These are phyloP conservation scores for Neodidymelliopsis sp. DNA, from an alignment of 2,329 filamentous ascomycete species.

Conservation along the genomic window DNA sequence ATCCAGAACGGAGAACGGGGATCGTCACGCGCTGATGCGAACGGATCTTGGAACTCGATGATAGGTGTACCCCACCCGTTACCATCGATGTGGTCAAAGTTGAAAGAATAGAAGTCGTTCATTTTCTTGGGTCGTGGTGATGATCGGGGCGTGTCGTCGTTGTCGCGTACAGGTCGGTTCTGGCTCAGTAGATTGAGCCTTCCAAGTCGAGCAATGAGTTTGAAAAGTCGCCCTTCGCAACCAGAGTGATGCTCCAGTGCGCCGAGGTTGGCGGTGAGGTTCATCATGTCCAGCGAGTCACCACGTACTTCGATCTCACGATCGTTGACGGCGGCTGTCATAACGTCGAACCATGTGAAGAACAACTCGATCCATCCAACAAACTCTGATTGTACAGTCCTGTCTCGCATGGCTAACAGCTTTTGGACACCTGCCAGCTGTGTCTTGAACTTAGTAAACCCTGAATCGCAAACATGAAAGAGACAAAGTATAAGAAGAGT, in stretches of 20 bases:
- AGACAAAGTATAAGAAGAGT: slow-evolving; percentile 88
- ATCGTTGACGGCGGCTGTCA: slow-evolving; percentile 91
- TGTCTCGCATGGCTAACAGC: slow-evolving; percentile 78
- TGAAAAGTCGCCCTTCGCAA: slow-evolving; percentile 87
- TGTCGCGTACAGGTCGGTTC: slow-evolving; percentile 57
- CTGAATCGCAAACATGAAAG: slow-evolving; percentile 92
- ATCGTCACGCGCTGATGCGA: slow-evolving; percentile 60
- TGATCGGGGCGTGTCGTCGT: slow-evolving; percentile 43
- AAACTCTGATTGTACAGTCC: slow-evolving; percentile 67
- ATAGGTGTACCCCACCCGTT: slow-evolving; percentile 70
- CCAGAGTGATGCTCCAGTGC: slow-evolving; percentile 85
- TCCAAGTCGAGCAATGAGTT: slow-evolving; percentile 81
- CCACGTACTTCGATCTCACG: slow-evolving; percentile 81
- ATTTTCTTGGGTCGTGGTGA: slow-evolving; percentile 44
- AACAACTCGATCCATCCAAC: slow-evolving; percentile 91
- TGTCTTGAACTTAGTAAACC: slow-evolving; percentile 89
- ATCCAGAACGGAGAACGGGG: slow-evolving; percentile 72
- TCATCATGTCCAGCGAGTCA: slow-evolving; percentile 68
- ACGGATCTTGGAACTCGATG: slow-evolving; percentile 53
- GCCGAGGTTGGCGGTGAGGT: slow-evolving; percentile 71
- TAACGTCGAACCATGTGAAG: slow-evolving; percentile 94
- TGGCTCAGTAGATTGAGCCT: slow-evolving; percentile 86
- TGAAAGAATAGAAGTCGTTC: slow-evolving; percentile 61
- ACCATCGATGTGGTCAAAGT: slow-evolving; percentile 69
- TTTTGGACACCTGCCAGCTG: slow-evolving; percentile 94